Evolutionary conservation across 2,329 filamentous ascomycete species (phyloP).

Genomic region (Colletotrichum echinochloae): DNA sequence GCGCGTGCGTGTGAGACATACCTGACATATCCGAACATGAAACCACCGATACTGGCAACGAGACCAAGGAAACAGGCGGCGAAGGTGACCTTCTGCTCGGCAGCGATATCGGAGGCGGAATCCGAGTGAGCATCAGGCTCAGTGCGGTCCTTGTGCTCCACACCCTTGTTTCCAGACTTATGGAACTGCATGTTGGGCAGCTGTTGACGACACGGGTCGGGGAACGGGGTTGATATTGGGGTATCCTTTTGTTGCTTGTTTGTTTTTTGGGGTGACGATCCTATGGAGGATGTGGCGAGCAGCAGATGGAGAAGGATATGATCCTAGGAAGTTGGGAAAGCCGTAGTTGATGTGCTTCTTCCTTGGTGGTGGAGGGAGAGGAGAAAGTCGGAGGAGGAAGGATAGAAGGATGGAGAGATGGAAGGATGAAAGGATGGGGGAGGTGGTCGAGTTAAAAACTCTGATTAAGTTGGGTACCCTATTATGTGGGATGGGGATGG

Average conservation of each 20-base stretch:
- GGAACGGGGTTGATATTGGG: not conserved
- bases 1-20: conserved; percentile 46
- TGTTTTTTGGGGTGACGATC: not conserved
- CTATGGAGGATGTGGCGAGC: conserved; percentile 1
- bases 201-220: conserved; percentile 3
- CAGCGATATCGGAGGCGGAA: conserved; percentile 24
- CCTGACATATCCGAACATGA: conserved; percentile 70
- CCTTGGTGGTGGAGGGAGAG: not conserved
- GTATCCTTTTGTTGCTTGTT: not conserved
- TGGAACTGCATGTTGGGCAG: conserved; percentile 37
- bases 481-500: conserved; percentile 5
- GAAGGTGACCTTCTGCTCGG: conserved; percentile 50
- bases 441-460: conserved; percentile 21
- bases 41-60: conserved; percentile 66
- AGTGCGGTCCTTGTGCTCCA: conserved; percentile 34
- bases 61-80: conserved; percentile 61
- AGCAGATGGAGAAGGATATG: not conserved
- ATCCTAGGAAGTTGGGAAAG: not conserved
- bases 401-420: not conserved
- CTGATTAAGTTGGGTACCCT: conserved; percentile 30
- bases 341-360: not conserved
- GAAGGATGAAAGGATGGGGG: not conserved
- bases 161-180: conserved; percentile 35
- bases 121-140: conserved; percentile 13
- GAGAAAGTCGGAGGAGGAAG: not conserved